These are phyloP conservation scores for Metarhizium album DNA, from an alignment of 2,329 filamentous ascomycete genomes.

Conservation along the genomic window DNA sequence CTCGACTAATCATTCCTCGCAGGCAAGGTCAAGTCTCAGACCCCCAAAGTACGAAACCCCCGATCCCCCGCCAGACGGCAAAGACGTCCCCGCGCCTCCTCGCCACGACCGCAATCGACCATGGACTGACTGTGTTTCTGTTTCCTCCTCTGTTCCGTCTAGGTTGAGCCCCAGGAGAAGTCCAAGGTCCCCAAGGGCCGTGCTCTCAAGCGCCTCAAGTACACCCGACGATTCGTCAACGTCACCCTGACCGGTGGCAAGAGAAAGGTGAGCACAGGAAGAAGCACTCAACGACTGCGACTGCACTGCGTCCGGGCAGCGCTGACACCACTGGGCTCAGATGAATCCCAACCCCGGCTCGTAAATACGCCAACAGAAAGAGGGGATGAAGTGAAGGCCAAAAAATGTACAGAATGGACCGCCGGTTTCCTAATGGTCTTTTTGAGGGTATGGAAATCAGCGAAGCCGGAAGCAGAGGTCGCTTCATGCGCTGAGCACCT, in stretches of 20 bases:
- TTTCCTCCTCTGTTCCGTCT: slow-evolving; percentile 8
- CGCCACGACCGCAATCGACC: slow-evolving; percentile 11
- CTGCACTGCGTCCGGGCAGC: too few relatives aligned
- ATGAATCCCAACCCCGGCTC: slow-evolving; percentile 81
- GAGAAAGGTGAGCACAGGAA: slow-evolving; percentile 64
- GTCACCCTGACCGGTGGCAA: slow-evolving; percentile 96
- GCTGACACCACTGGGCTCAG: slow-evolving; percentile 32
- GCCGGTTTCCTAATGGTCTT: slow-evolving; percentile 1
- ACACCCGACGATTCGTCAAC: slow-evolving; percentile 97
- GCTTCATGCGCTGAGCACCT: slow-evolving; percentile 23
- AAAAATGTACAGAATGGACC: slow-evolving; percentile 5
- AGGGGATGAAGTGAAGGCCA: slow-evolving; percentile 19
- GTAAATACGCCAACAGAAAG: slow-evolving; percentile 32
- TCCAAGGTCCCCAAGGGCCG: slow-evolving; percentile 94
- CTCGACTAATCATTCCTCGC: slow-evolving; percentile 36
- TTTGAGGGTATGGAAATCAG: slow-evolving; percentile 11
- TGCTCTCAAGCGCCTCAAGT: slow-evolving; percentile 91
- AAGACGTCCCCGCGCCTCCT: neutral
- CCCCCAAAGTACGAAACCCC: slow-evolving; percentile 61
- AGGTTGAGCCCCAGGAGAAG: slow-evolving; percentile 91
- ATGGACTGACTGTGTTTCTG: slow-evolving; percentile 25
- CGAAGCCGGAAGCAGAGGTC: slow-evolving; percentile 24
- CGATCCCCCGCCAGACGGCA: slow-evolving; percentile 6
- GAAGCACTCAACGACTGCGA: too few relatives aligned
- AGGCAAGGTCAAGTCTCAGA: slow-evolving; percentile 97